Evolutionary conservation across 106 monocot genomes (phyloP), one percentile per base, ranked within the genome.

Genomic region (Chionographis japonica): DNA sequence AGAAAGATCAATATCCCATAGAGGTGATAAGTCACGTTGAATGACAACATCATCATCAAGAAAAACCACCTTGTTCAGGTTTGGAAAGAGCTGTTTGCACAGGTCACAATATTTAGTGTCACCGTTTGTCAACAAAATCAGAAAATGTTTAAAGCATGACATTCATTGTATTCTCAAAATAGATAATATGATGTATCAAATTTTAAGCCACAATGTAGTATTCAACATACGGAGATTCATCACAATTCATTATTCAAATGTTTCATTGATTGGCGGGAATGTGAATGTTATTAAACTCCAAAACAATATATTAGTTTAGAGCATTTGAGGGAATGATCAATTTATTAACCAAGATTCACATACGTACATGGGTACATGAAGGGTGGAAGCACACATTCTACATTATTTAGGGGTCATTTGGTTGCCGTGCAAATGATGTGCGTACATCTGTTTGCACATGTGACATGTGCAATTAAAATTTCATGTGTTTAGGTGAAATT

Each of bases 41-140:
- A 89, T 60, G 13, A 92, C 95, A 55, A 97, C 80, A 69, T 92
- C 95, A 75, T 97, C 95, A 65, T 97, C 95, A 37, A 92, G 88
- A 80, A 97, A 97, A 1, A 97, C 86, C 59, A 97, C 89, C 72
- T 92, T 97, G 71, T 80, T 84, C 41, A 97, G 81, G 69, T 69
- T 80, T 50, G 95, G 95, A 60, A 92, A 97, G 7, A 95, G 73
- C 95, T 95, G 89, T 72, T 79, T 71, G 6, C 18, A 83, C 40
- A 58, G n/a, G 58, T 51, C 19, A 81, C 11, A 66, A 52, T 60
- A 14, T 42, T 38, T 16, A 58, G 56, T 15, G 16, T 69, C 16
- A 71, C 2, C 57, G 41, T 52, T 40, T 66, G 16, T 17, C 13
- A 17, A 18, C 60, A 14, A 37, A 66, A 68, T 50, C 52, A 60